Evolutionary conservation across 495 filamentous ascomycete genomes (phyloP).

Genomic region (Penicillium pancosmium): DNA sequence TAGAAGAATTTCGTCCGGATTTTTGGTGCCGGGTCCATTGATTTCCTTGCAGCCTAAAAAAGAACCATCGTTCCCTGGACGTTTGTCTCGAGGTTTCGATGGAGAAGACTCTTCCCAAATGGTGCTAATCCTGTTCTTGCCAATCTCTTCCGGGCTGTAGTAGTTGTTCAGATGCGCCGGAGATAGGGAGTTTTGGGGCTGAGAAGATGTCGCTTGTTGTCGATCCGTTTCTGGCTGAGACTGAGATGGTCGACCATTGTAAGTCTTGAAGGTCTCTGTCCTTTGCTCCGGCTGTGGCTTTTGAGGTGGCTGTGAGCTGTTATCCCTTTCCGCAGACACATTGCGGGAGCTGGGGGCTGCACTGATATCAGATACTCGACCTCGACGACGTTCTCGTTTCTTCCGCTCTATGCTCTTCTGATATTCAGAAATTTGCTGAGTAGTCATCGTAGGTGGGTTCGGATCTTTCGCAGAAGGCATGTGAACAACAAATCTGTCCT

Average conservation of each 20-base stretch:
- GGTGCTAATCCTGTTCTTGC: constrained; percentile 42
- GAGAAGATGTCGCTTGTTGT: constrained; percentile 5
- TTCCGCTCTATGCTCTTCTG: constrained; percentile 42
- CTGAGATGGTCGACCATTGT: constrained; percentile 24
- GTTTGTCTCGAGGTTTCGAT: constrained; percentile 27
- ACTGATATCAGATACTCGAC: constrained; percentile 35
- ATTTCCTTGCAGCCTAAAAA: constrained; percentile 54
- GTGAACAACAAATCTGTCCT: constrained; percentile 50
- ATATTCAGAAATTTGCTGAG: constrained; percentile 43
- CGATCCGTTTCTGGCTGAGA: constrained; percentile 16
- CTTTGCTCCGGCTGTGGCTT: constrained; percentile 11
- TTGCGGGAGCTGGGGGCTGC: constrained; percentile 37
- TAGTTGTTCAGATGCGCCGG: constrained; percentile 22
- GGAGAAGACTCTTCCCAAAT: constrained; percentile 42
- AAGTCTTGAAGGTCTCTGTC: constrained; percentile 19
- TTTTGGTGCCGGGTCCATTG: constrained; percentile 37
- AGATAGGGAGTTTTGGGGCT: constrained; percentile 6
- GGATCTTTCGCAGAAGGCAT: constrained; percentile 51
- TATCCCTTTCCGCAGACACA: constrained; percentile 29
- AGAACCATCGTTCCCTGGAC: constrained; percentile 39
- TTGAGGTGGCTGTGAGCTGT: not conserved
- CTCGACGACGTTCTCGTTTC: constrained; percentile 27
- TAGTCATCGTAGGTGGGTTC: constrained; percentile 45
- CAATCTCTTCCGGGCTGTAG: constrained; percentile 49
- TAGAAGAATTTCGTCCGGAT: constrained; percentile 45